Conservation (phyloP, 495 filamentous ascomycete species). For the Darksidea phi region DNA sequence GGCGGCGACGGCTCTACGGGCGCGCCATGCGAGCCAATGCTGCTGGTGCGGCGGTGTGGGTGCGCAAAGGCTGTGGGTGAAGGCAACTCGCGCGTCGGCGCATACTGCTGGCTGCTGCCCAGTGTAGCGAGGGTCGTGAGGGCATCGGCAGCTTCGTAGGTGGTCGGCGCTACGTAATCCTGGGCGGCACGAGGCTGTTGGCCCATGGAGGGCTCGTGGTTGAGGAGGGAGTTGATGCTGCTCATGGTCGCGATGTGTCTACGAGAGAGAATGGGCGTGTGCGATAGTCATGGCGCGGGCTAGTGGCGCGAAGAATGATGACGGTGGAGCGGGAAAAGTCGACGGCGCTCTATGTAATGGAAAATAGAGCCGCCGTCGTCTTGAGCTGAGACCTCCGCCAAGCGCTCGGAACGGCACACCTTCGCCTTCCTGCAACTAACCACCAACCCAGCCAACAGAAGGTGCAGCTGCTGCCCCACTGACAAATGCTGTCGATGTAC, state of each 20-base stretch:
- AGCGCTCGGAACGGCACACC: too few species aligned
- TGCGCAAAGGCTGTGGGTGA: constrained; percentile 26
- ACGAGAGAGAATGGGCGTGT: background rate
- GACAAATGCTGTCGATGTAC: too few species aligned
- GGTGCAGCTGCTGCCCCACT: too few species aligned
- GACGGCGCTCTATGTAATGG: background rate
- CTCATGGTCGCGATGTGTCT: constrained; percentile 16
- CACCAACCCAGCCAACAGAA: too few species aligned
- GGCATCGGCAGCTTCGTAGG: constrained; percentile 40
- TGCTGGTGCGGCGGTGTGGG: constrained; percentile 26
- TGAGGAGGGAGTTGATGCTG: constrained; percentile 35
- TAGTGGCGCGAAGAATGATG: background rate
- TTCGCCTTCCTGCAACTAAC: too few species aligned
- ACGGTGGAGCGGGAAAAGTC: background rate
- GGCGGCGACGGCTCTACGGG: constrained; percentile 41
- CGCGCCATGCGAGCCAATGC: constrained; percentile 24
- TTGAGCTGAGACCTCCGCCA: too few species aligned
- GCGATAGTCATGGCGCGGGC: background rate
- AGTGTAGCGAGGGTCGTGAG: constrained; percentile 37
- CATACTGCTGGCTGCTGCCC: constrained; percentile 22
- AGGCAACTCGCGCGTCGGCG: constrained; percentile 23
- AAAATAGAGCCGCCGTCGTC: background rate
- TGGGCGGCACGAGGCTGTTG: constrained; percentile 4
- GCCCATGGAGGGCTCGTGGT: constrained; percentile 23
- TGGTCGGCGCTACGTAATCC: constrained; percentile 22